These are phyloP conservation scores for Aspergillus coremiiformis DNA, from an alignment of 495 filamentous ascomycete species.

Conservation along the genomic window DNA sequence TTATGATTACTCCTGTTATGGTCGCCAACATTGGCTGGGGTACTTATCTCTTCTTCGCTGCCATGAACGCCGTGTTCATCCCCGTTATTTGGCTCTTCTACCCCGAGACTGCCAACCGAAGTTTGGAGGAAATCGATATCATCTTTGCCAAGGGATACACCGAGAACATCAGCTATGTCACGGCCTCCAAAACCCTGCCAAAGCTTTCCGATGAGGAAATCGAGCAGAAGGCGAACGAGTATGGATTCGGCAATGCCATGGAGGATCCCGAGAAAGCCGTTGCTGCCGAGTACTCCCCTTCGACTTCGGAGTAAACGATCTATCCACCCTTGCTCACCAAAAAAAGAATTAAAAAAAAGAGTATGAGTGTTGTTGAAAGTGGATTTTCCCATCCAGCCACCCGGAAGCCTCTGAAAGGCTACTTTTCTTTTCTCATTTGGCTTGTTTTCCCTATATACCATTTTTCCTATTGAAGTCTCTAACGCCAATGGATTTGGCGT, in stretches of 20 bases:
- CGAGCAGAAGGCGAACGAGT: conserved; percentile 53
- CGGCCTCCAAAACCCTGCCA: conserved; percentile 62
- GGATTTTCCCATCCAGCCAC: neutral
- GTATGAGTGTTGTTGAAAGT: neutral
- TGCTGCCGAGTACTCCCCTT: conserved; percentile 6
- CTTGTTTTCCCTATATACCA: neutral
- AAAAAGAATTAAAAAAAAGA: neutral
- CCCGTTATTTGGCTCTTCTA: conserved; percentile 73
- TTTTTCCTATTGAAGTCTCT: neutral
- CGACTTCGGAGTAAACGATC: conserved; percentile 10
- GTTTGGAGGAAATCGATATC: conserved; percentile 73
- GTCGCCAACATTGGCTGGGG: conserved; percentile 61
- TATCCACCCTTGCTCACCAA: neutral
- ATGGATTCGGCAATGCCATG: conserved; percentile 45
- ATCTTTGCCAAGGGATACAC: conserved; percentile 71
- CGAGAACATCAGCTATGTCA: conserved; percentile 70
- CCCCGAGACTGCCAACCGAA: conserved; percentile 62
- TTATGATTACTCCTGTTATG: conserved; percentile 77
- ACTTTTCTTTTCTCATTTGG: neutral
- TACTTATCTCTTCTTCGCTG: conserved; percentile 73
- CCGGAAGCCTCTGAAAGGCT: neutral
- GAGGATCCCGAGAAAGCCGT: conserved; percentile 26
- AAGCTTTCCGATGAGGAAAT: conserved; percentile 55
- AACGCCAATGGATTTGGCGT: neutral
- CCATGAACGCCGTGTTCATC: conserved; percentile 61